These are phyloP conservation scores for Saprolegnia parasitica DNA, from an alignment of 352 stramenopile genomes.

Conservation along the genomic window DNA sequence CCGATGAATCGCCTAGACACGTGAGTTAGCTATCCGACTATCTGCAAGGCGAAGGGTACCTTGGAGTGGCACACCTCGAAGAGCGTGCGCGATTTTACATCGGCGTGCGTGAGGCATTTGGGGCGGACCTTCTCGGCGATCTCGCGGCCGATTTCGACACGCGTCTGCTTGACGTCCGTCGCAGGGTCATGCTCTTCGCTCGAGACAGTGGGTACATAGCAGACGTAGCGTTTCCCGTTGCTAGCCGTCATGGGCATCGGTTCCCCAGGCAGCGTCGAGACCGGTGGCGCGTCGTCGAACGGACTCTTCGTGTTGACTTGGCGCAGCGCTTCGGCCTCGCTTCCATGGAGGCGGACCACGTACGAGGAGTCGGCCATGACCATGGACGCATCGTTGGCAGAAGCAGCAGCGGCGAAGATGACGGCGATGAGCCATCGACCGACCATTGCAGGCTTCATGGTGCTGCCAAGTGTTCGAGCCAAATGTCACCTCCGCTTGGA, in stretches of 20 bases:
- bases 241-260: slow-evolving; percentile 27
- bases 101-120: slow-evolving; percentile 60
- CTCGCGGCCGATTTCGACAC: slow-evolving; percentile 47
- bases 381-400: slow-evolving; percentile 4
- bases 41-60: slow-evolving; percentile 1
- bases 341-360: slow-evolving; percentile 24
- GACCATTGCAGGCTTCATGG: slow-evolving; percentile 3
- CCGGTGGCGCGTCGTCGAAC: background rate
- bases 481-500: background rate
- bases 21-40: background rate
- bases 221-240: slow-evolving; percentile 27
- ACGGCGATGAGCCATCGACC: background rate
- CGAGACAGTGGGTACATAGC: slow-evolving; percentile 12
- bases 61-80: slow-evolving; percentile 56
- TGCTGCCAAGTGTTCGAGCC: slow-evolving; percentile 11
- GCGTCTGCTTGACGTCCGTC: background rate
- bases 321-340: slow-evolving; percentile 6
- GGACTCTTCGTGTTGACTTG: background rate
- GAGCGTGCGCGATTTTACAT: slow-evolving; percentile 45
- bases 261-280: slow-evolving; percentile 6
- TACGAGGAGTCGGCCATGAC: slow-evolving; percentile 13
- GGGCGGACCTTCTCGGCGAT: slow-evolving; percentile 52
- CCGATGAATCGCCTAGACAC: background rate
- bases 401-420: background rate
- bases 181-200: background rate